Evolutionary conservation across 495 filamentous ascomycete species (phyloP).

Genomic region (Bryoglossum gracile): DNA sequence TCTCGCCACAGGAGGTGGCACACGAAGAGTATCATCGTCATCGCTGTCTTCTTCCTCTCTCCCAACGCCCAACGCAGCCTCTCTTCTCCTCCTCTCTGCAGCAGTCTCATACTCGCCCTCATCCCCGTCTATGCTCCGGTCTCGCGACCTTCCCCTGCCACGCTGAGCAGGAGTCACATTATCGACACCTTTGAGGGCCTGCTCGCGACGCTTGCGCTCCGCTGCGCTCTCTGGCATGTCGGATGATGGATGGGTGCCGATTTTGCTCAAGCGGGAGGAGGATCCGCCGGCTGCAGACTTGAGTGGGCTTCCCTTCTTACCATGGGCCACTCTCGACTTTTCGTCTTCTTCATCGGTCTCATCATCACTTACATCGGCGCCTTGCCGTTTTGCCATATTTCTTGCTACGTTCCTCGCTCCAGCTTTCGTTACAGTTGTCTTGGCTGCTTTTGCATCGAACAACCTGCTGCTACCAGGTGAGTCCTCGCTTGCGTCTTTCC

Average conservation of each 20-base stretch:
- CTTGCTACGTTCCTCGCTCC: slow-evolving; percentile 4
- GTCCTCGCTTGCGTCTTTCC: slow-evolving; percentile 31
- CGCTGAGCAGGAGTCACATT: slow-evolving; percentile 22
- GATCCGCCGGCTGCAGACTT: background rate
- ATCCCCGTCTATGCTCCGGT: slow-evolving; percentile 34
- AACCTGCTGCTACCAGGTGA: slow-evolving; percentile 14
- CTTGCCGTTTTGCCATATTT: slow-evolving; percentile 10
- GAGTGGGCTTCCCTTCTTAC: too few relatives aligned
- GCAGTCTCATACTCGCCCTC: slow-evolving; percentile 55
- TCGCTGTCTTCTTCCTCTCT: slow-evolving; percentile 29
- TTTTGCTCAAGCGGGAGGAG: background rate
- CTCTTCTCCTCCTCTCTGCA: slow-evolving; percentile 52
- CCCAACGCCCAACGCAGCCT: slow-evolving; percentile 69
- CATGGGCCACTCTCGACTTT: background rate
- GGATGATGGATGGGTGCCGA: background rate
- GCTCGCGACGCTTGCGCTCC: slow-evolving; percentile 59
- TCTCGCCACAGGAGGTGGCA: slow-evolving; percentile 20
- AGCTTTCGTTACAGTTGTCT: background rate
- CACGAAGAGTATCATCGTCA: slow-evolving; percentile 26
- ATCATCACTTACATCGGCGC: slow-evolving; percentile 7
- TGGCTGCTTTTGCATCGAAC: slow-evolving; percentile 7
- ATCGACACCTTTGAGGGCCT: slow-evolving; percentile 45
- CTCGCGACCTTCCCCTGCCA: slow-evolving; percentile 27
- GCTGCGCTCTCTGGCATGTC: slow-evolving; percentile 43
- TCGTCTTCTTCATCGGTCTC: slow-evolving; percentile 2